phyloP scores from a whole-genome alignment of 768 basidiomycete genomes.

The Panaeolus papilionaceus region DNA sequence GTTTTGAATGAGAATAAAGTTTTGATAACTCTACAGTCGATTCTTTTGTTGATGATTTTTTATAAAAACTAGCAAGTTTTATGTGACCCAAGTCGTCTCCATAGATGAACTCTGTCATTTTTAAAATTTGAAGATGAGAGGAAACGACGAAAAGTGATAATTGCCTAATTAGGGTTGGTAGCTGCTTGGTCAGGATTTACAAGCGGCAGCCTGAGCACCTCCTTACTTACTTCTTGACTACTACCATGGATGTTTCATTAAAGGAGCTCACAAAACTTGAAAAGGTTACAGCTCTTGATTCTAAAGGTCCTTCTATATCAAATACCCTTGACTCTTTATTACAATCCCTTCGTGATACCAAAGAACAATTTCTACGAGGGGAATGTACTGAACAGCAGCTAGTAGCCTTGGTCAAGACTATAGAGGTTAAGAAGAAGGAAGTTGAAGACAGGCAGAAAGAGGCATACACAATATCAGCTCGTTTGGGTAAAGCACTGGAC shows the following conservation, averaged over 20 bases:
- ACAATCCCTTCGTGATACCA: conserved; percentile 59
- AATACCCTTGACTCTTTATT: conserved; percentile 73
- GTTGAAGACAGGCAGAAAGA: conserved; percentile 91
- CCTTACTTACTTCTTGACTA: too few species aligned
- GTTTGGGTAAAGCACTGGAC: conserved; percentile 87
- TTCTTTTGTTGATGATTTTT: conserved; percentile 37
- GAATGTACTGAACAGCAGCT: conserved; percentile 56
- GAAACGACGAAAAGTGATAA: conserved; percentile 9
- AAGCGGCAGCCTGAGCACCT: too few species aligned
- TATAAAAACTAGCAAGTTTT: conserved; percentile 59
- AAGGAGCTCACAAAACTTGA: conserved; percentile 86
- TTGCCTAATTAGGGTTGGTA: conserved; percentile 13
- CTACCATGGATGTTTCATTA: conserved; percentile 70
- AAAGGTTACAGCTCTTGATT: conserved; percentile 59
- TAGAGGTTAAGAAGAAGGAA: conserved; percentile 81
- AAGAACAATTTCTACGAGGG: conserved; percentile 55
- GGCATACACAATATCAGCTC: conserved; percentile 76
- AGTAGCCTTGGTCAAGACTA: conserved; percentile 55
- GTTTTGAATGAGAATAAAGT: conserved; percentile 15
- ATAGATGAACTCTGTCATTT: conserved; percentile 72
- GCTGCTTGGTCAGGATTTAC: conserved; percentile 7
- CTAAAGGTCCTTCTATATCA: conserved; percentile 58
- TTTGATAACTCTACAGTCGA: conserved; percentile 9
- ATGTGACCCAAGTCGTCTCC: conserved; percentile 84
- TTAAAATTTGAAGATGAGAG: conserved; percentile 10